phyloP scores from a whole-genome alignment of 805 yeast species.

The Metschnikowia cerradonensis region DNA sequence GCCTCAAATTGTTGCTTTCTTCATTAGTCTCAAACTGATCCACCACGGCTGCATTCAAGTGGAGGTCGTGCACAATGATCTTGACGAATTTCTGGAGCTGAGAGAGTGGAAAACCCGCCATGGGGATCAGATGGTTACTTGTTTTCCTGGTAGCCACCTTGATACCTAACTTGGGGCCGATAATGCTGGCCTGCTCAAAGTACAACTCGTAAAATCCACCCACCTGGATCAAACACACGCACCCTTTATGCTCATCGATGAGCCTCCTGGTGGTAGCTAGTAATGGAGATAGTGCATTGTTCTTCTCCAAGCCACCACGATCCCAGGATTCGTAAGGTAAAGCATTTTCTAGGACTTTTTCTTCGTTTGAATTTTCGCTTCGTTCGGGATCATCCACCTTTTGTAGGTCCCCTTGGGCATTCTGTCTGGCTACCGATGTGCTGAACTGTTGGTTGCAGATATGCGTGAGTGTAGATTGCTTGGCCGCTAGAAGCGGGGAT shows the following conservation, averaged over 20 bases:
- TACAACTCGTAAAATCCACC: conserved; percentile 87
- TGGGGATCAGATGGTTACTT: conserved; percentile 48
- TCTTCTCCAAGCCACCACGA: conserved; percentile 35
- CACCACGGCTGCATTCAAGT: conserved; percentile 74
- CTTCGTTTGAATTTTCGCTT: too few species aligned
- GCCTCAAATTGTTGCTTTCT: conserved; percentile 35
- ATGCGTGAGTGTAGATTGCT: background rate
- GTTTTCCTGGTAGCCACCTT: conserved; percentile 59
- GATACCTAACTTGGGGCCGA: conserved; percentile 67
- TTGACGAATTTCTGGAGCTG: conserved; percentile 71
- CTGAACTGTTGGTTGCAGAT: background rate
- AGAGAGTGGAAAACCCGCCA: conserved; percentile 87
- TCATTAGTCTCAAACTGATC: conserved; percentile 49
- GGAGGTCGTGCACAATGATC: conserved; percentile 65
- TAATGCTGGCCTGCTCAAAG: conserved; percentile 78
- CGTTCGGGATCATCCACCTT: background rate
- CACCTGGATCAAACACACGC: conserved; percentile 60
- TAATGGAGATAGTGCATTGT: conserved; percentile 31
- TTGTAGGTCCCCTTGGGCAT: background rate
- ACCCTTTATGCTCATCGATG: conserved; percentile 33
- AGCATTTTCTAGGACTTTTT: too few species aligned
- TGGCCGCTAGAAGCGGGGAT: background rate
- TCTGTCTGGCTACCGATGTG: background rate
- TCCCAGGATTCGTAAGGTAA: conserved; percentile 26
- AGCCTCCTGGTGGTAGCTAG: conserved; percentile 30